phyloP scores from a whole-genome alignment of 176 grass and related monocot species.

The Eragrostis nindensis region DNA sequence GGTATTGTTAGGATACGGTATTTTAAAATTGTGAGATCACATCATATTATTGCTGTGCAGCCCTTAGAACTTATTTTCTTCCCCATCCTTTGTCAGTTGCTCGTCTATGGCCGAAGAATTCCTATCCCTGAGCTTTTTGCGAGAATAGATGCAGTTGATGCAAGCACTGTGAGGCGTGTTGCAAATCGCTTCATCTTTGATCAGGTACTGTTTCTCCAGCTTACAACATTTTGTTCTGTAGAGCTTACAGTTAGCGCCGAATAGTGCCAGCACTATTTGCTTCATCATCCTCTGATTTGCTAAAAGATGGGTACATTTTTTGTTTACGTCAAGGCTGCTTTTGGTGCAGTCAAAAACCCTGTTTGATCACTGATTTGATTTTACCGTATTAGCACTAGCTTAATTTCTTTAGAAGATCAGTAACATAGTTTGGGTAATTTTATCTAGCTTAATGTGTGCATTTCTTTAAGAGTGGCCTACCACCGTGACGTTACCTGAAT shows the following conservation, averaged over 20 bases:
- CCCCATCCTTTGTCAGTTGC: slow-evolving; percentile 52
- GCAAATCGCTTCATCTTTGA: slow-evolving; percentile 99
- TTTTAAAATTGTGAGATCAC: neutral
- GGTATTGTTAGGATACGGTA: slow-evolving; percentile 39
- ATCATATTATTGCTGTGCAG: neutral
- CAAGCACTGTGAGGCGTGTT: slow-evolving; percentile 88
- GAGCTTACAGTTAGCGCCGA: neutral
- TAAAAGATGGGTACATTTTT: too few species aligned
- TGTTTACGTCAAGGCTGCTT: neutral
- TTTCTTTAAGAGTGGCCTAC: too few species aligned
- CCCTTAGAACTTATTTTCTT: slow-evolving; percentile 23
- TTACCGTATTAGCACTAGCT: neutral
- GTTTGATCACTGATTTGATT: neutral
- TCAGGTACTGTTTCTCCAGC: slow-evolving; percentile 60
- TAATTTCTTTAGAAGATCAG: too few species aligned
- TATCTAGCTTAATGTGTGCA: too few species aligned
- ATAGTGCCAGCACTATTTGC: neutral
- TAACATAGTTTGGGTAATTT: too few species aligned
- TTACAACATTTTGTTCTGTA: neutral
- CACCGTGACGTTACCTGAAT: neutral
- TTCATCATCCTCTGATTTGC: too few species aligned
- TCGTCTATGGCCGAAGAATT: slow-evolving; percentile 95
- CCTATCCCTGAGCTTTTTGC: slow-evolving; percentile 88
- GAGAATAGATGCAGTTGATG: slow-evolving; percentile 98
- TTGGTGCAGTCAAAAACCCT: neutral